Percentiles rank a stretch among this genome's conserved stretches.
Conservation (phyloP, 2,329 filamentous ascomycete species). For the Parasarocladium wereldwijsianum region DNA sequence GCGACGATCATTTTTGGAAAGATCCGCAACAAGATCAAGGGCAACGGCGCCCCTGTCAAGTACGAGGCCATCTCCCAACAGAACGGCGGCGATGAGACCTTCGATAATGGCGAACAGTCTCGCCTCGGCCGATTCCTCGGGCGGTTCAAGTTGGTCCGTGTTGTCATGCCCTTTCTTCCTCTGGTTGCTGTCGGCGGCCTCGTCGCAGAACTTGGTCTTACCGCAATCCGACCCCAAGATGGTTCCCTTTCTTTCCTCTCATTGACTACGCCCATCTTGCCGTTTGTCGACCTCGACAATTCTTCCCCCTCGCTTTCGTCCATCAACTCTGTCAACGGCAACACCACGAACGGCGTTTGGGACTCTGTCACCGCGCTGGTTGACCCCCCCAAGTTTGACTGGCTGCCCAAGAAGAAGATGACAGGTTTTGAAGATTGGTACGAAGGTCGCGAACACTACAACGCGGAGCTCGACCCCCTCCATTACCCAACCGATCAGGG, state of each 20-base stretch:
- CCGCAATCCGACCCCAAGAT: too few species aligned
- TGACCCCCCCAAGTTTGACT: not conserved
- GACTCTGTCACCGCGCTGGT: not conserved
- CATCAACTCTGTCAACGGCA: not conserved
- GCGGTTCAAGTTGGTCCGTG: too few species aligned
- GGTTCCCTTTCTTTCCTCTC: too few species aligned
- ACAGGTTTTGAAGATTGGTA: slow-evolving; percentile 1
- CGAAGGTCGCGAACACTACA: slow-evolving; percentile 15
- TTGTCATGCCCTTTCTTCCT: too few species aligned
- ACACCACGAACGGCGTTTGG: not conserved
- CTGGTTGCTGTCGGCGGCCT: too few species aligned
- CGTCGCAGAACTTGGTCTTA: slow-evolving; percentile 9
- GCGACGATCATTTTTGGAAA: not conserved
- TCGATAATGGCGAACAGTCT: too few species aligned
- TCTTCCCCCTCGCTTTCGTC: not conserved
- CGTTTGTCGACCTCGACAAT: not conserved
- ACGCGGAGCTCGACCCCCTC: slow-evolving; percentile 20
- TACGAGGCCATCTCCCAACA: not conserved
- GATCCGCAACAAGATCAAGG: too few species aligned
- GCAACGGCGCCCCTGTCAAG: too few species aligned
- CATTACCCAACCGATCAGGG: slow-evolving; percentile 24
- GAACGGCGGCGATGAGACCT: not conserved
- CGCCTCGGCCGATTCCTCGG: too few species aligned
- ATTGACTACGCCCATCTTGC: not conserved
- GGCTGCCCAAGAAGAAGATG: not conserved